Evolutionary conservation across 2,329 filamentous ascomycete species (phyloP).

Genomic region (Apiospora saccharicola): DNA sequence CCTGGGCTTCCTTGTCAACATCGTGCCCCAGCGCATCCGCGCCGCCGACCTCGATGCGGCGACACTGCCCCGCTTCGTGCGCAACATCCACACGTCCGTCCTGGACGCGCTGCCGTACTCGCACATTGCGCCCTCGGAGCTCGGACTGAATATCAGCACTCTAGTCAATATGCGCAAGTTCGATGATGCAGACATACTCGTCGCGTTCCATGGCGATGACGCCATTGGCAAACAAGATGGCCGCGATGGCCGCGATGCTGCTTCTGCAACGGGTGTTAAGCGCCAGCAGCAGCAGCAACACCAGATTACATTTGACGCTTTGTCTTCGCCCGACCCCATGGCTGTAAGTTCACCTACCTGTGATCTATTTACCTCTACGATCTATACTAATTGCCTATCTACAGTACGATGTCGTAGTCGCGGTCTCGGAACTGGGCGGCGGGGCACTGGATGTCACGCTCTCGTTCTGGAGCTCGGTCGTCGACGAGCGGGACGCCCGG

Average conservation of each 20-base stretch:
- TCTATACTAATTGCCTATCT: no score
- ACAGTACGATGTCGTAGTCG: slow-evolving; percentile 27
- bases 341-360: slow-evolving; percentile 22
- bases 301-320: slow-evolving; percentile 21
- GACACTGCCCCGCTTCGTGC: not conserved
- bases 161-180: slow-evolving; percentile 27
- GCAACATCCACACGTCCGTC: slow-evolving; percentile 17
- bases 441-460: slow-evolving; percentile 25
- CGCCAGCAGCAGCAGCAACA: not conserved
- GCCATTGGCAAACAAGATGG: not conserved
- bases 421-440: slow-evolving; percentile 26
- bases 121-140: slow-evolving; percentile 25
- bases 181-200: slow-evolving; percentile 16
- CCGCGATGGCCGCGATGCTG: no score
- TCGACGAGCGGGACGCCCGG: slow-evolving; percentile 22
- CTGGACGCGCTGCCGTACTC: slow-evolving; percentile 24
- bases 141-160: slow-evolving; percentile 24
- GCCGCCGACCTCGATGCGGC: not conserved
- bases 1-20: slow-evolving; percentile 27
- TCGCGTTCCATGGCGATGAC: not conserved
- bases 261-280: no score
- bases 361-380: not conserved
- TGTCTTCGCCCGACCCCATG: slow-evolving; percentile 26
- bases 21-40: slow-evolving; percentile 23
- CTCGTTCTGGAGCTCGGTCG: slow-evolving; percentile 26